Evolutionary conservation across 768 basidiomycete genomes (phyloP), one percentile per base, ranked within the genome.

Genomic region (Phlebiopsis gigantea): DNA sequence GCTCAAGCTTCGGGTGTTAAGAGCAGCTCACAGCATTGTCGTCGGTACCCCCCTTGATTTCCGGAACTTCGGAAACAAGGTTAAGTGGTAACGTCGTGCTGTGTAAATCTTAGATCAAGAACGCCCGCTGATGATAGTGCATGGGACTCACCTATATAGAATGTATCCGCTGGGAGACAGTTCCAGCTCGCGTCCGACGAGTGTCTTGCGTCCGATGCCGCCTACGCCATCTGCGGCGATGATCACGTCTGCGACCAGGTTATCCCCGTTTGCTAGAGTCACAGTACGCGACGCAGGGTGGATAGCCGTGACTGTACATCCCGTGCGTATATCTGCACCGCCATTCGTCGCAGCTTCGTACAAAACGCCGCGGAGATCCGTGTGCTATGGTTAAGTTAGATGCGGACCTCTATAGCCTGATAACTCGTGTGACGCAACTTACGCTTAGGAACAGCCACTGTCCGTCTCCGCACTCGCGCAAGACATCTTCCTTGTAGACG

Each of bases 401-500:
- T 12, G 19, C 39, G 28, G 29, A 10, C 34, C 34, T 9, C 3
- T n/a, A n/a, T n/a, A 2, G 34, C 5, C 7, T n/a, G n/a, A 14
- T 42, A 41, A 19, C 25, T n/a, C 5, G 41, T 46, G 45, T 28
- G 48, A 31, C 48, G 30, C 7, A 14, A 70, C 77, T 57, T 62
- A 80, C 80, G 57, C 77, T 75, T 58, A 77, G 74, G 55, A 72
- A 77, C 63, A 73, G 72, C 65, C 77, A 82, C 7, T 75, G 74
- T 0, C 77, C 80, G 19, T 39, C 55, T 7, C 78, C 77, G 0
- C 74, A 72, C 57, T 82, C 79, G 19, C 64, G 61, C 42, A 83
- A 61, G 52, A 81, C 70, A 45, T 77, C 69, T 39, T 79, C 75
- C 49, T 77, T 72, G 69, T 83, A 77, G 30, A 71, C 68, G 34